phyloP scores from a whole-genome alignment of 2,329 filamentous ascomycete species.

The Penicillium sp. region DNA sequence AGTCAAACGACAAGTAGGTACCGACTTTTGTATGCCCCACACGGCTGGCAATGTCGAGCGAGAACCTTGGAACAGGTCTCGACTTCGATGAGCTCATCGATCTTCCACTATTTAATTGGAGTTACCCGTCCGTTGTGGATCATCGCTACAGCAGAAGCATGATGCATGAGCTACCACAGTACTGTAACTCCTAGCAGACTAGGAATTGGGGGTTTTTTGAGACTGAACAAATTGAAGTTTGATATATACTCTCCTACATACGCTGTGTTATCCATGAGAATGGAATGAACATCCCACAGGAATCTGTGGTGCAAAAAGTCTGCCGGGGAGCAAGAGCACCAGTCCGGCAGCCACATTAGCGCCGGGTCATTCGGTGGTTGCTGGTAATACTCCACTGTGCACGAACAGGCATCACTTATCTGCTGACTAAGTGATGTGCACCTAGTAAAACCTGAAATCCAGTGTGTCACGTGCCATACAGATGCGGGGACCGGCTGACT shows the following conservation, averaged over 20 bases:
- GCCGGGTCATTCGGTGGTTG: too few species aligned
- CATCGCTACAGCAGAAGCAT: neutral
- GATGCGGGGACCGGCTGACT: neutral
- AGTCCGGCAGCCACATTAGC: neutral
- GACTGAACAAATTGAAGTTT: neutral
- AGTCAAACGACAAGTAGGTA: too few species aligned
- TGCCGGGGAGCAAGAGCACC: neutral
- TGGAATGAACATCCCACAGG: too few species aligned
- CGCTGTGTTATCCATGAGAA: too few species aligned
- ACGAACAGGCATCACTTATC: too few species aligned
- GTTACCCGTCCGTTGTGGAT: slow-evolving; percentile 6
- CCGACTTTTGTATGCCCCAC: neutral
- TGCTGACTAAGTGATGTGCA: too few species aligned
- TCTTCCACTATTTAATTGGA: slow-evolving; percentile 1
- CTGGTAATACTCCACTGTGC: too few species aligned
- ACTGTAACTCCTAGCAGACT: neutral
- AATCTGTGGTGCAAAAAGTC: neutral
- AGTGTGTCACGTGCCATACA: too few species aligned
- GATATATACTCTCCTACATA: too few species aligned
- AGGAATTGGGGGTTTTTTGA: neutral
- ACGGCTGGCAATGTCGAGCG: neutral
- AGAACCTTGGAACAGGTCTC: slow-evolving; percentile 1
- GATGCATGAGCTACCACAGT: neutral
- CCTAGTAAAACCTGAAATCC: too few species aligned
- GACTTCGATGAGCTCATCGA: neutral